Evolutionary conservation across 345 rosid genomes (phyloP).

Genomic region (Leavenworthia alabamica): DNA sequence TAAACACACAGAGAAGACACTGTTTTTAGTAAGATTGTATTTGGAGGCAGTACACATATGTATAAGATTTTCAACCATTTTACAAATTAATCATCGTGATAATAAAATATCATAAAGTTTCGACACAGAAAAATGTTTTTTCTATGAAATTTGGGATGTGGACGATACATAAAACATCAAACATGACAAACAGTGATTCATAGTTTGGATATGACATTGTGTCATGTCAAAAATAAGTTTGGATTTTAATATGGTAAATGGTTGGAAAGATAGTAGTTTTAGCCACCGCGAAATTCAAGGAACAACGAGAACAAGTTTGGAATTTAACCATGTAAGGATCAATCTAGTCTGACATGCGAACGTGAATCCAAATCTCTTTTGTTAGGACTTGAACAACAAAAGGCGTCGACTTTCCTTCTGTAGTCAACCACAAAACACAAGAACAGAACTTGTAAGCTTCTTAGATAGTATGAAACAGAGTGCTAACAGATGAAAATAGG

Average conservation of each 20-base stretch:
- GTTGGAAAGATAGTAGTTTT: background rate
- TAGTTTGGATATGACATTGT: constrained; percentile 14
- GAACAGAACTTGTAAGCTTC: too few species aligned
- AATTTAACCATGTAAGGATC: background rate
- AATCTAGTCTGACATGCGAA: constrained; percentile 22
- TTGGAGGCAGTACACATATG: background rate
- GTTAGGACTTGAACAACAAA: too few species aligned
- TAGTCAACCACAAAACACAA: too few species aligned
- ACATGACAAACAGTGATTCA: background rate
- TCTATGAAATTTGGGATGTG: background rate
- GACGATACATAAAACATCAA: background rate
- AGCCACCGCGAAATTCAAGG: background rate
- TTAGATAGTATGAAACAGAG: too few species aligned
- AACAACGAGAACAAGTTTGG: background rate
- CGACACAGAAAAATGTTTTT: background rate
- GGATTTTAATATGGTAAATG: background rate
- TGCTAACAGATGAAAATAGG: too few species aligned
- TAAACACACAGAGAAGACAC: background rate
- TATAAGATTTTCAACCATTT: background rate
- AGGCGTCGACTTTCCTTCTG: too few species aligned
- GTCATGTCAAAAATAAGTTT: background rate
- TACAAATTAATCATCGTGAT: background rate
- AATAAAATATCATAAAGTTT: too few species aligned
- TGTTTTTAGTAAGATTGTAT: background rate
- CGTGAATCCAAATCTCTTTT: constrained; percentile 26